Evolutionary conservation across 129 eudicot genomes (phyloP).

Genomic region (Heracleum sosnowskyi): DNA sequence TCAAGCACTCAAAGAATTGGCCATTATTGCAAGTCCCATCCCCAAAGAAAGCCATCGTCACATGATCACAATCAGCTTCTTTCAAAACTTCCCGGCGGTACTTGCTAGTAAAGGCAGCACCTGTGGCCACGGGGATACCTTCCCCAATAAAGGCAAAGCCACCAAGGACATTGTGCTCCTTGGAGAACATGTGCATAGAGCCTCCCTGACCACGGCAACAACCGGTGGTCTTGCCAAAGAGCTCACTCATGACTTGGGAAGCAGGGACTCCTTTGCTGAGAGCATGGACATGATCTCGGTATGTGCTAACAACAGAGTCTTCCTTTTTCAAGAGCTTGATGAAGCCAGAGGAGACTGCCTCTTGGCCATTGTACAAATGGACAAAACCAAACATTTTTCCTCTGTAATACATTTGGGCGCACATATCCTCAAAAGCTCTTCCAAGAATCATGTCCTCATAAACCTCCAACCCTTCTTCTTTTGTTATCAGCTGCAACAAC

Average conservation of each 20-base stretch:
- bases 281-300: constrained; percentile 73
- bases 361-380: constrained; percentile 71
- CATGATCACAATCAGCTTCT: constrained; percentile 60
- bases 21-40: constrained; percentile 76
- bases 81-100: constrained; percentile 56
- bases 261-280: constrained; percentile 75
- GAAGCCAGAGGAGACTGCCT: constrained; percentile 81
- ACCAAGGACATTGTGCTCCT: constrained; percentile 65
- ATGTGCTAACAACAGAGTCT: constrained; percentile 58
- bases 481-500: constrained; percentile 42
- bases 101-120: constrained; percentile 64
- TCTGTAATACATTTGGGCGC: constrained; percentile 82
- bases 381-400: constrained; percentile 82
- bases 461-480: constrained; percentile 54
- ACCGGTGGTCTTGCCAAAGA: constrained; percentile 68
- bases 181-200: constrained; percentile 83
- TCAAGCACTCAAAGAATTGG: constrained; percentile 73
- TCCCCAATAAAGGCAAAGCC: constrained; percentile 78
- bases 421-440: constrained; percentile 68
- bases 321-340: constrained; percentile 57
- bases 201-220: constrained; percentile 83
- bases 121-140: constrained; percentile 75
- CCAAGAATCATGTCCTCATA: constrained; percentile 73
- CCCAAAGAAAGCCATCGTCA: constrained; percentile 41
- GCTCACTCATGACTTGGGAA: constrained; percentile 67